Conservation (phyloP, 1,139 yeast species). For the Zygosaccharomyces sapae region DNA sequence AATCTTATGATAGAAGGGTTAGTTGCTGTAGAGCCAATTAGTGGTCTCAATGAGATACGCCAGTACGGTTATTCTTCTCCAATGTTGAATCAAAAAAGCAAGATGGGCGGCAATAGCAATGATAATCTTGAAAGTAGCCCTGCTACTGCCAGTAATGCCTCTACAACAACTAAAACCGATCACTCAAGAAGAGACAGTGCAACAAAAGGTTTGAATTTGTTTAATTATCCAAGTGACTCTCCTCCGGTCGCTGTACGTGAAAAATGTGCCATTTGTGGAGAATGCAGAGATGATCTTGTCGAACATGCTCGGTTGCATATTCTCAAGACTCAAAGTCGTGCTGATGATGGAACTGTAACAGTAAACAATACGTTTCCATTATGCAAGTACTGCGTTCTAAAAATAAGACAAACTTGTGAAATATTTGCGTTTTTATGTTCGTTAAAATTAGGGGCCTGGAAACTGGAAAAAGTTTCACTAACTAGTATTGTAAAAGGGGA, state of each 20-base stretch:
- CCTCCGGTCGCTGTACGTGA: constrained; percentile 72
- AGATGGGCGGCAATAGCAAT: not conserved
- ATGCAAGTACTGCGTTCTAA: constrained; percentile 76
- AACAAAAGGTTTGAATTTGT: constrained; percentile 34
- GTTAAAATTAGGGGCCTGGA: constrained; percentile 51
- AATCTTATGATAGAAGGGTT: constrained; percentile 71
- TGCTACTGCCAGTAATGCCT: not conserved
- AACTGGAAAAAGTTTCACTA: constrained; percentile 40
- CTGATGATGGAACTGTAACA: constrained; percentile 32
- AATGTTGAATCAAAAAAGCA: constrained; percentile 8
- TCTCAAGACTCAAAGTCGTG: constrained; percentile 42
- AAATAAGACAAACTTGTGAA: constrained; percentile 76
- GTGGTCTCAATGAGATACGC: constrained; percentile 73
- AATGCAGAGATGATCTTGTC: constrained; percentile 59
- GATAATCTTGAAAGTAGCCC: not conserved
- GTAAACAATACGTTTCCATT: constrained; percentile 55
- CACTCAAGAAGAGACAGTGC: constrained; percentile 13
- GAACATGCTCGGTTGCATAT: constrained; percentile 76
- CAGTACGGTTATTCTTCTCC: constrained; percentile 28
- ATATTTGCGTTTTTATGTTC: constrained; percentile 69
- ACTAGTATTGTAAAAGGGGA: constrained; percentile 20
- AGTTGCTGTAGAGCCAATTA: constrained; percentile 80
- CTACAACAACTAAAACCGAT: constrained; percentile 16
- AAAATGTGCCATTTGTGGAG: constrained; percentile 82
- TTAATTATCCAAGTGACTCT: constrained; percentile 42